Evolutionary conservation across 768 basidiomycete species (phyloP).

Genomic region (Boletus subparvulus): DNA sequence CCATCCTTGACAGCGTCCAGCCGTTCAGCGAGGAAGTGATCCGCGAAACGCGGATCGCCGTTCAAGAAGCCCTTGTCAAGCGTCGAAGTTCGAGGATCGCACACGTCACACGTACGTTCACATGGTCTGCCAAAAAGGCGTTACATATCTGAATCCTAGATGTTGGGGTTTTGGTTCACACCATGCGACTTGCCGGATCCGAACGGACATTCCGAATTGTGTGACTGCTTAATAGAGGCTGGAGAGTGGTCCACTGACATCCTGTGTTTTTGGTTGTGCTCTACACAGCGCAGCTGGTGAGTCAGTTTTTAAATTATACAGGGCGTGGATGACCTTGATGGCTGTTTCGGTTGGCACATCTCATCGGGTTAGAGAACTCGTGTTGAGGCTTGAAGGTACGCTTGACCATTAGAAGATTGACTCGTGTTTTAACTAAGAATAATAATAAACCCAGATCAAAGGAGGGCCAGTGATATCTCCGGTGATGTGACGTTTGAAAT

Average conservation of each 20-base stretch:
- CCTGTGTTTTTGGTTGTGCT: not conserved
- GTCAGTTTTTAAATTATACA: no score
- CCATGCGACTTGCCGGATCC: not conserved
- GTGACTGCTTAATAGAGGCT: no score
- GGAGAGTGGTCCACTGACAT: no score
- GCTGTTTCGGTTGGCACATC: not conserved
- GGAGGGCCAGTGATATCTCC: not conserved
- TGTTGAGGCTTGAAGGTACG: not conserved
- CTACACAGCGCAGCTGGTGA: no score
- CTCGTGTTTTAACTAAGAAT: not conserved
- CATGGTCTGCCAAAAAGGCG: no score
- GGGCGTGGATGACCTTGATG: not conserved
- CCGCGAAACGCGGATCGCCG: not conserved
- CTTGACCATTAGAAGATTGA: not conserved
- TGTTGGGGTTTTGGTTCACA: not conserved
- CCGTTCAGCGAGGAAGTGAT: not conserved
- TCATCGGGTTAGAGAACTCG: not conserved
- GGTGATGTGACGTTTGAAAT: not conserved
- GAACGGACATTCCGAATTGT: not conserved
- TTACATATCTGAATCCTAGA: no score
- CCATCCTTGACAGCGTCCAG: not conserved
- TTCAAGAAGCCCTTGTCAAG: not conserved
- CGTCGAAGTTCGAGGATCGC: not conserved
- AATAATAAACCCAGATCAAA: not conserved
- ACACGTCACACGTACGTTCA: not conserved